Evolutionary conservation across 495 filamentous ascomycete genomes (phyloP), one percentile per base, ranked within the genome.

Genomic region (Aspergillus bertholletiae): DNA sequence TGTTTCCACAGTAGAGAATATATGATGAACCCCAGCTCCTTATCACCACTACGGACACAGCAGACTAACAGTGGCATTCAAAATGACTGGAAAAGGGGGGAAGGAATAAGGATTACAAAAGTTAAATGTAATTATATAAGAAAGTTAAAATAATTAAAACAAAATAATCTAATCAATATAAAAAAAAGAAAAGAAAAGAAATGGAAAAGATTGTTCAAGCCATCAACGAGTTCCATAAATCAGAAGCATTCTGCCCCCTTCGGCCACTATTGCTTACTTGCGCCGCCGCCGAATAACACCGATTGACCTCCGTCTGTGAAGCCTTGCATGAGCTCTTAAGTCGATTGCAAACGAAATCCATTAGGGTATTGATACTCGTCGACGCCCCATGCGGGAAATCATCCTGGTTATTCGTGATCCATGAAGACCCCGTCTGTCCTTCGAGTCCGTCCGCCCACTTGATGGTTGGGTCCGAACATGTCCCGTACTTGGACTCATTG

Each of bases 311-410:
- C 8, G 60, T 75, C 23, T 64, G 69, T 9, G 64, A 53, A 17
- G 81, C 82, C 53, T 80, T 71, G 62, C 83, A 88, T 26, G 73
- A 70, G 70, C 67, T 75, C 4, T 55, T 49, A 13, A 86, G 71
- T 49, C 77, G 76, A 35, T 70, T 60, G 68, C 82, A 86, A 59
- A 84, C 82, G 63, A 85, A 81, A 55, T 66, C 59, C 7, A 74
- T 73, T 45, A 84, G 80, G 53, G 84, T 69, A 20, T 66, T 66
- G 55, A 84, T 84, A 49, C 78, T 79, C 28, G 79, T 71, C 0
- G 81, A 80, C 3, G 78, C 79, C 17, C 80, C 82, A 66, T 86
- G 84, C 57, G 74, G 74, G 74, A 85, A 87, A 60, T 79, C 75
- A 22, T 53, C 63, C 24, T 60, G 49, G 60, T 84, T 79, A 12